Conservation (phyloP, 2,329 filamentous ascomycete genomes). For the Rhynchosporium graminicola region DNA sequence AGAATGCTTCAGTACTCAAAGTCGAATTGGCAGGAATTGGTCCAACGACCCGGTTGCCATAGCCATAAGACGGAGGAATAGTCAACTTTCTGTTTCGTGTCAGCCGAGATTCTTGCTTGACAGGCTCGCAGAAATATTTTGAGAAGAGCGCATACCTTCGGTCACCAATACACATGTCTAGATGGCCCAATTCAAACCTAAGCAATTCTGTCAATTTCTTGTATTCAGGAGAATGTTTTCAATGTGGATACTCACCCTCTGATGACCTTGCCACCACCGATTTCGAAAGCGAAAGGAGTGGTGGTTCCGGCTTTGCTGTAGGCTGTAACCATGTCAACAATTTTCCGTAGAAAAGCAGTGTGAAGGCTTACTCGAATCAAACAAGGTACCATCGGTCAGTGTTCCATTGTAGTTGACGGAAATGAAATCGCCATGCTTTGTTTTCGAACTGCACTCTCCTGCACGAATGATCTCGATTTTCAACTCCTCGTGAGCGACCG, state of each 20-base stretch:
- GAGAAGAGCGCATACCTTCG: slow-evolving; percentile 2
- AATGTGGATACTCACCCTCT: slow-evolving; percentile 3
- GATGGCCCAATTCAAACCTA: slow-evolving; percentile 13
- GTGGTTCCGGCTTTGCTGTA: slow-evolving; percentile 4
- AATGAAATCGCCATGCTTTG: slow-evolving; percentile 16
- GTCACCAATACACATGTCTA: slow-evolving; percentile 19
- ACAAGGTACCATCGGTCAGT: slow-evolving; percentile 14
- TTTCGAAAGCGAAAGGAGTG: slow-evolving; percentile 13
- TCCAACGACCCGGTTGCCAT: slow-evolving; percentile 17
- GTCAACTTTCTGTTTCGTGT: slow-evolving; percentile 8
- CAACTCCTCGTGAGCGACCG: neutral
- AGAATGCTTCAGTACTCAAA: neutral
- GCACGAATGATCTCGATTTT: slow-evolving; percentile 1
- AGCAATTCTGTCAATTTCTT: neutral
- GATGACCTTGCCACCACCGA: slow-evolving; percentile 15
- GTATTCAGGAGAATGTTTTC: neutral
- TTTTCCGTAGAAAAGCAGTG: neutral
- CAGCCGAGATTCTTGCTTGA: neutral
- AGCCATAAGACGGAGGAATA: slow-evolving; percentile 10
- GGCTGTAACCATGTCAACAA: neutral
- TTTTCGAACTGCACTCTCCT: neutral
- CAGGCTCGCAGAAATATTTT: neutral
- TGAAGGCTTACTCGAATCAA: slow-evolving; percentile 13
- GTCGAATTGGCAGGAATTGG: slow-evolving; percentile 21
- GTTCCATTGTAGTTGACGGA: slow-evolving; percentile 19